phyloP scores from a whole-genome alignment of 176 grass and related monocot species.

The Zea luxurians region DNA sequence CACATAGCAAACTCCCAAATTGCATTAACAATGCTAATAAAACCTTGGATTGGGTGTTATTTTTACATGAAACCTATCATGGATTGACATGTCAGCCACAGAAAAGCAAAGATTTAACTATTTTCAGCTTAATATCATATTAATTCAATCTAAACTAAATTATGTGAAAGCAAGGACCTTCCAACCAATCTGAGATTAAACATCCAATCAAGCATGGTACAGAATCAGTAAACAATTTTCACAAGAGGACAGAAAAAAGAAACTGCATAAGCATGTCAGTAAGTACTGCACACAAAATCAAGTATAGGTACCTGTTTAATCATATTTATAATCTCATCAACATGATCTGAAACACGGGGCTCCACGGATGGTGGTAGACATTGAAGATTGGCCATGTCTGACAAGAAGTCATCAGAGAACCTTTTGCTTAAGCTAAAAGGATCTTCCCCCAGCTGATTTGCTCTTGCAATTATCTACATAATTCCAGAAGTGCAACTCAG shows the following conservation, averaged over 20 bases:
- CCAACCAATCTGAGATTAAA: slow-evolving; percentile 22
- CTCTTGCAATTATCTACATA: slow-evolving; percentile 98
- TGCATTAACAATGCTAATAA: neutral
- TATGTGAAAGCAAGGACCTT: slow-evolving; percentile 21
- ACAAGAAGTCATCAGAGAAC: slow-evolving; percentile 82
- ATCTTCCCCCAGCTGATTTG: slow-evolving; percentile 83
- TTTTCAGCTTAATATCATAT: slow-evolving; percentile 7
- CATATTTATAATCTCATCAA: slow-evolving; percentile 88
- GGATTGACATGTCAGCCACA: neutral
- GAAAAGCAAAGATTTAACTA: slow-evolving; percentile 6
- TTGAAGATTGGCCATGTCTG: slow-evolving; percentile 82
- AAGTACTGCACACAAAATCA: slow-evolving; percentile 5
- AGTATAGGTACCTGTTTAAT: slow-evolving; percentile 71
- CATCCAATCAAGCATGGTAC: neutral
- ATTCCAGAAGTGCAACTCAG: slow-evolving; percentile 85
- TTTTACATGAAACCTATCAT: slow-evolving; percentile 2
- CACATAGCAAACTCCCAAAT: neutral
- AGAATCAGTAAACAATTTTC: neutral
- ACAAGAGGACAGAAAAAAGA: neutral
- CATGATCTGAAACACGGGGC: slow-evolving; percentile 87
- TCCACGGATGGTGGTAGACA: slow-evolving; percentile 84
- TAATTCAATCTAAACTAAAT: neutral
- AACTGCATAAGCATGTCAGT: neutral
- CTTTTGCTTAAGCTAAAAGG: slow-evolving; percentile 82
- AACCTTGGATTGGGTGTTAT: neutral